These are phyloP conservation scores for Pseudogymnoascus sp. DNA, from an alignment of 2,329 filamentous ascomycete genomes.

Conservation along the genomic window DNA sequence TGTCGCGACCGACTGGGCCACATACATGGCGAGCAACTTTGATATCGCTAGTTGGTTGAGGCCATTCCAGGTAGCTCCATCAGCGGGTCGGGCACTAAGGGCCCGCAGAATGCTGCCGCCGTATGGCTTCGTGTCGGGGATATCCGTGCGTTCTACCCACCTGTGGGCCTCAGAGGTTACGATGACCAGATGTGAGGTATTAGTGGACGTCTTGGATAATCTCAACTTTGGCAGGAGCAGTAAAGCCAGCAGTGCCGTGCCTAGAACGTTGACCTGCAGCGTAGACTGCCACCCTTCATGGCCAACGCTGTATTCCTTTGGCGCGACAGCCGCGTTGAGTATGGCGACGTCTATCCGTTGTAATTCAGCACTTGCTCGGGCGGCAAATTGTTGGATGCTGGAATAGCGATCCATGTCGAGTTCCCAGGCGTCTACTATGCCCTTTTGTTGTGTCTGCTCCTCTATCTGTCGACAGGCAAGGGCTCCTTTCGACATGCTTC, in stretches of 20 bases:
- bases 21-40: not conserved
- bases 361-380: not conserved
- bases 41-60: not conserved
- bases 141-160: not conserved
- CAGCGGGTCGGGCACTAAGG: not conserved
- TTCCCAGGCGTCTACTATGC: slow-evolving; percentile 18
- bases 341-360: slow-evolving; percentile 10
- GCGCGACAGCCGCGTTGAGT: slow-evolving; percentile 10
- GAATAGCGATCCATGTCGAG: slow-evolving; percentile 17
- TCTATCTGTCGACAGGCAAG: slow-evolving; percentile 28
- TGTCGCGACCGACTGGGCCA: not conserved
- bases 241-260: slow-evolving; percentile 18
- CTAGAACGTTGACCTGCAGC: slow-evolving; percentile 20
- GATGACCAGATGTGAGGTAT: not conserved
- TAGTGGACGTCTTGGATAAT: slow-evolving; percentile 7
- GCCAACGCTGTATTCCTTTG: not conserved
- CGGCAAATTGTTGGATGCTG: slow-evolving; percentile 16
- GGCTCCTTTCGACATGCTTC: slow-evolving; percentile 30
- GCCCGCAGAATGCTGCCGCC: not conserved
- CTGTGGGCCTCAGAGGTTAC: not conserved
- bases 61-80: not conserved
- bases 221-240: slow-evolving; percentile 15
- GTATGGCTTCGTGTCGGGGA: not conserved
- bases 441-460: slow-evolving; percentile 10
- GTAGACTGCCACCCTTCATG: slow-evolving; percentile 18